phyloP scores from a whole-genome alignment of 176 grass and related monocot species.

The Carex parvula region DNA sequence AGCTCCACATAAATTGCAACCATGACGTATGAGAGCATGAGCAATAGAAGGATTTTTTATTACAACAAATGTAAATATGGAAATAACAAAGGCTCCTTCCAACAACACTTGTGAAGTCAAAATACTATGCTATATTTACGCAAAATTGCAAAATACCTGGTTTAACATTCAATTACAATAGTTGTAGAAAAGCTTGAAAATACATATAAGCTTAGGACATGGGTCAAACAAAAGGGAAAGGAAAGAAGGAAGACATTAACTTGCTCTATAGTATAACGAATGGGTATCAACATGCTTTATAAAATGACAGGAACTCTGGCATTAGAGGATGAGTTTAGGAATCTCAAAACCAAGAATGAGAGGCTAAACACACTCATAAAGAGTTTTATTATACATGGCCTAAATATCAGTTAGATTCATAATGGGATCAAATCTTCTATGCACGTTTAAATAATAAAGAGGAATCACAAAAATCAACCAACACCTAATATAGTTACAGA shows the following conservation, averaged over 20 bases:
- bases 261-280: neutral
- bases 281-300: neutral
- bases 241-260: neutral
- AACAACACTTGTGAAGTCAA: neutral
- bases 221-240: neutral
- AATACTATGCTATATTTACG: neutral
- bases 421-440: neutral
- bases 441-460: neutral
- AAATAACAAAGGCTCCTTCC: neutral
- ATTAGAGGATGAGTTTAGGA: neutral
- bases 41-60: neutral
- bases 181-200: neutral
- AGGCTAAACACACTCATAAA: neutral
- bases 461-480: neutral
- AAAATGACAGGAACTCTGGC: neutral
- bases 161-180: neutral
- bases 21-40: neutral
- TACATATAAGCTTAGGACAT: neutral
- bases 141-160: neutral
- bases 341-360: neutral
- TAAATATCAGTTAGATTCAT: neutral
- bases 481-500: neutral
- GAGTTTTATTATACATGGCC: neutral
- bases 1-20: neutral
- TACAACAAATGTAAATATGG: neutral